Conservation (phyloP, 805 yeast species). For the Spencermartinsiella europaea region DNA sequence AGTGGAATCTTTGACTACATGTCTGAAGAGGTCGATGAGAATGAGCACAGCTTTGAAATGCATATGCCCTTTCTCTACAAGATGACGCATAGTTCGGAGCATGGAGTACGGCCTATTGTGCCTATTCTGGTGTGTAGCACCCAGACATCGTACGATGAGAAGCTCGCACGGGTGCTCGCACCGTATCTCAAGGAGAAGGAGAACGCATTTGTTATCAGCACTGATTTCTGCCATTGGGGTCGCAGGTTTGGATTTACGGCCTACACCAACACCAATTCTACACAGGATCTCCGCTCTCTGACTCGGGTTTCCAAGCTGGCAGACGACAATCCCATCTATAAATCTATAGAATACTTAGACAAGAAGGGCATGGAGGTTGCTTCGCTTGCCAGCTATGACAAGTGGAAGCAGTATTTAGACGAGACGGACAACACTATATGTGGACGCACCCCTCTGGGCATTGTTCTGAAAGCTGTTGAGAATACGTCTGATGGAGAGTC, state of each 20-base stretch:
- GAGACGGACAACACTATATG: slow-evolving; percentile 85
- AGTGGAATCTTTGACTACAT: slow-evolving; percentile 47
- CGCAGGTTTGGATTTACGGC: slow-evolving; percentile 53
- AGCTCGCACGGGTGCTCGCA: slow-evolving; percentile 44
- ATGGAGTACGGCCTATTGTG: slow-evolving; percentile 39
- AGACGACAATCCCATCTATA: slow-evolving; percentile 49
- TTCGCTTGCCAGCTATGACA: slow-evolving; percentile 46
- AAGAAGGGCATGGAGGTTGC: slow-evolving; percentile 61
- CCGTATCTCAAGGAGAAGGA: slow-evolving; percentile 50
- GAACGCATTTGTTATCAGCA: slow-evolving; percentile 71
- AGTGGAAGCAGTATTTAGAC: slow-evolving; percentile 64
- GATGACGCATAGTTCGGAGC: slow-evolving; percentile 24
- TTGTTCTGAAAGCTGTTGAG: slow-evolving; percentile 55
- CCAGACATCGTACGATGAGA: slow-evolving; percentile 39
- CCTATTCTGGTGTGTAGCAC: slow-evolving; percentile 78
- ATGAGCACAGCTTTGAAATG: slow-evolving; percentile 94
- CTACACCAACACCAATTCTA: slow-evolving; percentile 34
- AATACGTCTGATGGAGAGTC: slow-evolving; percentile 20
- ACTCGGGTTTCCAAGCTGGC: slow-evolving; percentile 5
- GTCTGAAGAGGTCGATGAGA: slow-evolving; percentile 59
- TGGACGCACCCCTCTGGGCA: slow-evolving; percentile 77
- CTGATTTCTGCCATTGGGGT: slow-evolving; percentile 98
- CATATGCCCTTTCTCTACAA: slow-evolving; percentile 73
- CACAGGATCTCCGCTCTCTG: slow-evolving; percentile 22
- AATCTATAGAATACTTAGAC: slow-evolving; percentile 73